phyloP scores from a whole-genome alignment of 352 stramenopile species.

The Blastocystis sp. region DNA sequence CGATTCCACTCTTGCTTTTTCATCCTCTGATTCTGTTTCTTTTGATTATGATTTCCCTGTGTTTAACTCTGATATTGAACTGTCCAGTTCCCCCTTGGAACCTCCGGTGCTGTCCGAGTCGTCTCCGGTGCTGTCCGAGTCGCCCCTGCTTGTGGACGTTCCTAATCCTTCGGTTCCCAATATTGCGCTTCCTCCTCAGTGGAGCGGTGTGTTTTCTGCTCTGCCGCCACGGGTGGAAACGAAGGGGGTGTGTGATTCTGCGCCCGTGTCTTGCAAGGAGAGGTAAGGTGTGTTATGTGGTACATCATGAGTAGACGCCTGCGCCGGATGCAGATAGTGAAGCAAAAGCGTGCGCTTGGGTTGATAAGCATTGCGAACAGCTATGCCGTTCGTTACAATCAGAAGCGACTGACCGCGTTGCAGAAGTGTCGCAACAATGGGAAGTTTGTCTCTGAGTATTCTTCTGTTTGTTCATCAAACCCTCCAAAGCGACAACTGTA shows the following conservation, averaged over 20 bases:
- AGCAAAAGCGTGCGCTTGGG: slow-evolving; percentile 24
- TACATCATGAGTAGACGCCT: slow-evolving; percentile 2
- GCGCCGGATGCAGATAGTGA: slow-evolving; percentile 5
- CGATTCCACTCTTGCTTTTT: slow-evolving; percentile 4
- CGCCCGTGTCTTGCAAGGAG: background rate
- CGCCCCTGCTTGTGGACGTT: background rate
- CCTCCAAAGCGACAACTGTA: background rate
- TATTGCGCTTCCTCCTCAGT: too few species aligned
- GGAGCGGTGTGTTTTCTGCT: background rate
- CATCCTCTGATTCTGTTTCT: slow-evolving; percentile 25
- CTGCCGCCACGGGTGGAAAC: background rate
- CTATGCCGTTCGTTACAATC: background rate
- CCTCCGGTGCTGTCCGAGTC: background rate
- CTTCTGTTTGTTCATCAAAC: slow-evolving; percentile 12
- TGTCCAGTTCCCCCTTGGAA: background rate
- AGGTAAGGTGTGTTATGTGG: background rate
- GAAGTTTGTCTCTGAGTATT: background rate
- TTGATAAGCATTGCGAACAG: slow-evolving; percentile 36
- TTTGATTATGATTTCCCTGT: background rate
- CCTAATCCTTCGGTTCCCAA: background rate
- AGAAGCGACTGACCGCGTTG: slow-evolving; percentile 19
- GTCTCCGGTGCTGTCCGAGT: background rate
- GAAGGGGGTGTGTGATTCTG: background rate
- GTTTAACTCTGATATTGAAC: slow-evolving; percentile 4
- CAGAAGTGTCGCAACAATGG: slow-evolving; percentile 15